phyloP scores from a whole-genome alignment of 805 yeast species.

The Starmera quercuum region DNA sequence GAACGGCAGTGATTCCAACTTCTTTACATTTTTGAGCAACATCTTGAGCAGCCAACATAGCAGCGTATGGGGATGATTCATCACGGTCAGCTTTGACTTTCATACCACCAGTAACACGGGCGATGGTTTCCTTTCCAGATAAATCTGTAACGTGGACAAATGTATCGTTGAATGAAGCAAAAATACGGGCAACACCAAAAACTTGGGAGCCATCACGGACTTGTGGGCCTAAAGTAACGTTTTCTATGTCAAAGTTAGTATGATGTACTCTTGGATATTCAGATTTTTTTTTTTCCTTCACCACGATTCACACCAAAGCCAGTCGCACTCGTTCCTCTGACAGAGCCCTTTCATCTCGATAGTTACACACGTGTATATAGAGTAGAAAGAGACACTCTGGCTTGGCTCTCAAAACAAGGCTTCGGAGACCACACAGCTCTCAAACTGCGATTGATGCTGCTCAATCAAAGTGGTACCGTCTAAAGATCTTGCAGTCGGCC shows the following conservation, averaged over 20 bases:
- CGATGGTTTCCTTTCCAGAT: conserved; percentile 99
- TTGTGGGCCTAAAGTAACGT: conserved; percentile 72
- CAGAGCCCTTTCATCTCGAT: too few species aligned
- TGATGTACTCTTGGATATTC: neutral
- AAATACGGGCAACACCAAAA: conserved; percentile 99
- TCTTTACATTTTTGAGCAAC: conserved; percentile 98
- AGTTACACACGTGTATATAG: too few species aligned
- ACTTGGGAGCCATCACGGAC: conserved; percentile 97
- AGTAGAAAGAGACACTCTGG: too few species aligned
- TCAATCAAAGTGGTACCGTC: too few species aligned
- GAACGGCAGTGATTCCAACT: conserved; percentile 99
- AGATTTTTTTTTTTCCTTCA: neutral
- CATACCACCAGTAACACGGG: conserved; percentile 99
- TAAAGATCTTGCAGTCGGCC: too few species aligned
- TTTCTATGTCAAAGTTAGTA: conserved; percentile 30
- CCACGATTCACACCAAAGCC: too few species aligned
- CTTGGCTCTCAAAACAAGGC: too few species aligned
- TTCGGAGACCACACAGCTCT: too few species aligned
- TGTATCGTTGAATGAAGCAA: conserved; percentile 99
- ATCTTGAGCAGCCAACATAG: conserved; percentile 99
- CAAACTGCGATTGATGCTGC: too few species aligned
- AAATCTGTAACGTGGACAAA: conserved; percentile 99
- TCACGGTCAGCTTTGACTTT: conserved; percentile 99
- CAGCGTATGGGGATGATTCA: conserved; percentile 99
- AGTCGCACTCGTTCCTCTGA: too few species aligned